Base-by-base conservation (phyloP, 2,329 filamentous ascomycete species). In the Biscogniauxia mediterranea region DNA sequence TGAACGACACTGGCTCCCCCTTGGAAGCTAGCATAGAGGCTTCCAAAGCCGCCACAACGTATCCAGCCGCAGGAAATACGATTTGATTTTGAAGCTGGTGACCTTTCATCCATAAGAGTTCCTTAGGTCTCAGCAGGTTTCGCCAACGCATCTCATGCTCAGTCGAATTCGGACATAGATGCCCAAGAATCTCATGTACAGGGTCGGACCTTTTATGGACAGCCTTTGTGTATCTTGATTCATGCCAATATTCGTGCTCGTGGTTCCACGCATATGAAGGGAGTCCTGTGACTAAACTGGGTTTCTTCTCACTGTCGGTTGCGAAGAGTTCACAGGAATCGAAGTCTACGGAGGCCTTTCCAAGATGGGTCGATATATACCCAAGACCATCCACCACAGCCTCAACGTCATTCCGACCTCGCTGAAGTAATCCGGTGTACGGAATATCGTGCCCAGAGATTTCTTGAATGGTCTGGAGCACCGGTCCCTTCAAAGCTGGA, bases 181-280 rank as follows among this genome's bases (percentile, higher is more conserved):
- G 57, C 0, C 67, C 66, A 0, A 68, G 38, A 1, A 67, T 54
- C n/a, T 61, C 56, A 21, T 63, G 59, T 1, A 60, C 50, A 0
- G 55, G n/a, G 0, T 42, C 56, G 1, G 26, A 6, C 2, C 60
- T 38, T 1, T 13, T 32, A 9, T 60, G 60, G 1, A 55, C 7
- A 2, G 61, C 55, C 26, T 25, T 64, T 1, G 61, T 20, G 11
- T 53, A 46, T 46, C 64, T 53, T 1, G 66, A 62, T n/a, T 68
- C 64, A 32, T 61, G 59, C 65, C 64, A 65, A 42, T 64, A 63
- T 13, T 60, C 42, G 15, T 56, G 51, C 5, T 54, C 13, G 32
- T 68, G 66, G 21, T 68, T 53, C 66, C 66, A 68, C 0, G 56
- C 1, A 20, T 68, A 68, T 11, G 60, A 32, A 1, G 64, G 66